These are phyloP conservation scores for Trematosphaeria pertusa DNA, from an alignment of 2,329 filamentous ascomycete species.

Conservation along the genomic window DNA sequence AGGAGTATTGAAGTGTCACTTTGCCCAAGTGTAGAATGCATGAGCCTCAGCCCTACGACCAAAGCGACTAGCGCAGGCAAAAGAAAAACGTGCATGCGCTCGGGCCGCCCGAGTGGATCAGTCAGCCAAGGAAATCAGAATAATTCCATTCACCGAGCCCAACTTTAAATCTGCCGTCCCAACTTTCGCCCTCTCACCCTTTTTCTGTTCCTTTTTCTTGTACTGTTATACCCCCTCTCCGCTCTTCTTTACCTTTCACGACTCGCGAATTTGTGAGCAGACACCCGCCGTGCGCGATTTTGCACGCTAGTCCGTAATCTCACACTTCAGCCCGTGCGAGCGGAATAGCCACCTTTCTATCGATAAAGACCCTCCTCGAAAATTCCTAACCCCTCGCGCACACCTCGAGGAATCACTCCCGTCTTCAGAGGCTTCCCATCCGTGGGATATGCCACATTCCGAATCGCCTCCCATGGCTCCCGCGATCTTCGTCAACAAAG, in stretches of 20 bases:
- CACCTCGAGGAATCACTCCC: slow-evolving; percentile 13
- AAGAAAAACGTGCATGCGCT: slow-evolving; percentile 21
- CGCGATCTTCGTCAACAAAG: slow-evolving; percentile 55
- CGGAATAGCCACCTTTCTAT: slow-evolving; percentile 24
- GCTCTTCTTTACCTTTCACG: slow-evolving; percentile 25
- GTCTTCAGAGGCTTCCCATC: neutral
- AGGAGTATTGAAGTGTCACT: too few relatives aligned
- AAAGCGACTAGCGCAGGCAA: slow-evolving; percentile 21
- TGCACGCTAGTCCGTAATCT: too few relatives aligned
- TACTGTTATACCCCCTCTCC: slow-evolving; percentile 39
- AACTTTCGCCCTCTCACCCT: slow-evolving; percentile 6
- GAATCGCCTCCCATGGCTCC: slow-evolving; percentile 59
- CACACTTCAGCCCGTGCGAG: too few relatives aligned
- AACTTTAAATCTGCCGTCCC: slow-evolving; percentile 23
- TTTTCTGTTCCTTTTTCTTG: slow-evolving; percentile 25
- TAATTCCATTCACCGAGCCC: slow-evolving; percentile 32
- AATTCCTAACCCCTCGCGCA: slow-evolving; percentile 24
- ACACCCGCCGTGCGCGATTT: slow-evolving; percentile 20
- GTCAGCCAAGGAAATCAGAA: slow-evolving; percentile 23
- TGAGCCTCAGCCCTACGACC: slow-evolving; percentile 7
- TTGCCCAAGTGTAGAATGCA: too few relatives aligned
- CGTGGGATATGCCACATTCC: slow-evolving; percentile 56
- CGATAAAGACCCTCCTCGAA: slow-evolving; percentile 44
- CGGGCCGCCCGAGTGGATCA: neutral
- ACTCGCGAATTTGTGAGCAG: slow-evolving; percentile 11